Base-by-base conservation (phyloP, 2,329 filamentous ascomycete species). In the Epichloe bromicola region DNA sequence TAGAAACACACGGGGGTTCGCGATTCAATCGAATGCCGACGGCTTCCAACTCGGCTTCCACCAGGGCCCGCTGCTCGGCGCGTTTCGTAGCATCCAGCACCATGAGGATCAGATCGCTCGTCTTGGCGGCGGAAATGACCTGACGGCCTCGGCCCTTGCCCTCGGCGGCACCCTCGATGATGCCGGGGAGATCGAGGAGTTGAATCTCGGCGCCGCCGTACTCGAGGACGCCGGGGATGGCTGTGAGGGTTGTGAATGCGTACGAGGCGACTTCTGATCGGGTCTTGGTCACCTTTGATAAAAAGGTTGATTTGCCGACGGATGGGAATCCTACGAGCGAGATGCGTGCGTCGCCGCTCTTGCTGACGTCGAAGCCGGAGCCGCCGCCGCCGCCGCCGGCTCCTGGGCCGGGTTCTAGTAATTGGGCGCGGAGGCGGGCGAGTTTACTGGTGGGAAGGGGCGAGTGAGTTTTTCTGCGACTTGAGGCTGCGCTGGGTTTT, bases 211-310 rank as follows among this genome's bases (percentile, higher is more conserved):
- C 93, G 49, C 93, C 94, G 12, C 90, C 93, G 70, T 98, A 98
- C 73, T 96, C 91, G 50, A 98, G 79, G 39, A 98, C 94, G 59
- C 93, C 93, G 1, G 93, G 93, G 59, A 98, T 98, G 37, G 93
- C 94, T 10, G 93, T 98, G 43, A 98, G 75, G 1, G 93, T 98
- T 11, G 93, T 98, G 79, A 98, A 98, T 51, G 91, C 83, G 65
- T 98, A 98, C 0, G 93, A 87, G 1, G 93, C 93, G 30, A 96
- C 89, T 67, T 96, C 91, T 48, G 89, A 95, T 63, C 88, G 89
- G 39, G 94, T 98, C 72, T 95, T 97, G 47, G 93, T 98, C 66
- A 98, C 94, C 65, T 97, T 96, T 46, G 90, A 96, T n/a, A 98
- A 68, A 65, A 98, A 97, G 0, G 93, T 98, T 2, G 93, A 98